Evolutionary conservation across 2,329 filamentous ascomycete species (phyloP).

Genomic region (Drechslera avenae): DNA sequence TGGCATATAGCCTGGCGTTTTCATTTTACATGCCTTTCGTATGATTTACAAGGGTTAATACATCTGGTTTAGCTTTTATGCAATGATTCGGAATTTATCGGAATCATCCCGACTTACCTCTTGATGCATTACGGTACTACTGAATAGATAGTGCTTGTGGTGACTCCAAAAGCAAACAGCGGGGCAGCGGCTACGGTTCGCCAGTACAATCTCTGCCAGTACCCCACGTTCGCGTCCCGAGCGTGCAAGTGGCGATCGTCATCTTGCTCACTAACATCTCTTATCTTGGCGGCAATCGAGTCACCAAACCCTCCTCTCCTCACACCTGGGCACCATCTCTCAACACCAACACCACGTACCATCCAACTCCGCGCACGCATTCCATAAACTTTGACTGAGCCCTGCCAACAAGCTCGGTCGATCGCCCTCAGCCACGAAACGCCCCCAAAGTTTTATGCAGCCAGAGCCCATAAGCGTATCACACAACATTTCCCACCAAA

Average conservation of each 20-base stretch:
- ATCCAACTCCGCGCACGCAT: slow-evolving; percentile 26
- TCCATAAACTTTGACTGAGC: slow-evolving; percentile 41
- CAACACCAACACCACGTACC: slow-evolving; percentile 20
- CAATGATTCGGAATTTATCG: slow-evolving; percentile 7
- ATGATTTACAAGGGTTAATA: neutral
- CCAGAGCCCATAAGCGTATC: slow-evolving; percentile 60
- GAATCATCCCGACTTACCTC: neutral
- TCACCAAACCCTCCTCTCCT: slow-evolving; percentile 16
- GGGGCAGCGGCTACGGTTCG: slow-evolving; percentile 1
- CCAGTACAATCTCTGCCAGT: slow-evolving; percentile 2
- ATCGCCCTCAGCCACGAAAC: slow-evolving; percentile 37
- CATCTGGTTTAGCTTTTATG: too few species aligned
- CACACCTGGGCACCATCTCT: neutral
- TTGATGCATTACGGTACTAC: too few species aligned
- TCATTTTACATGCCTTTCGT: neutral
- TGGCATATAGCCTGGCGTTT: neutral
- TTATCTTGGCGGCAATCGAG: slow-evolving; percentile 21
- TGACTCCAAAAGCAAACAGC: slow-evolving; percentile 2
- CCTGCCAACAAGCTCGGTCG: slow-evolving; percentile 61
- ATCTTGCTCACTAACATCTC: slow-evolving; percentile 8
- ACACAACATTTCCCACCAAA: slow-evolving; percentile 52
- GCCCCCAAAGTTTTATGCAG: slow-evolving; percentile 66
- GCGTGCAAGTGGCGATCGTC: slow-evolving; percentile 21
- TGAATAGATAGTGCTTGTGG: slow-evolving; percentile 4
- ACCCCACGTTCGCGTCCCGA: slow-evolving; percentile 20